These are phyloP conservation scores for Komagataella populi DNA, from an alignment of 805 yeast species.

Conservation along the genomic window DNA sequence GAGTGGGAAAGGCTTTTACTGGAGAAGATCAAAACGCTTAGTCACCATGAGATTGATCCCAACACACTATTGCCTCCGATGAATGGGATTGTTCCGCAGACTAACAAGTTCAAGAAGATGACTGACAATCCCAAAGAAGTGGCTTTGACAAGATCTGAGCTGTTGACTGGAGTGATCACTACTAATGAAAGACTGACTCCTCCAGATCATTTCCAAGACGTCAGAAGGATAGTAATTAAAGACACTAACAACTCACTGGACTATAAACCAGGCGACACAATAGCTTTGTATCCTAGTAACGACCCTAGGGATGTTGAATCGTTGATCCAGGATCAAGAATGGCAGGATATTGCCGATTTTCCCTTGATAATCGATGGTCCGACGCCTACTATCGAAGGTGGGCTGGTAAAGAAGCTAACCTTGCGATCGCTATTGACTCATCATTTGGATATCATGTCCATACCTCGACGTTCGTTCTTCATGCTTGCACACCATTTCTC, in stretches of 20 bases:
- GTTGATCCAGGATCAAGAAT: slow-evolving; percentile 55
- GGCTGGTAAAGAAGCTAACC: slow-evolving; percentile 47
- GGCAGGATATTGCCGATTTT: slow-evolving; percentile 61
- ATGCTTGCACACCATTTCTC: slow-evolving; percentile 63
- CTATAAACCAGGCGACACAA: slow-evolving; percentile 71
- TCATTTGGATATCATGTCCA: slow-evolving; percentile 70
- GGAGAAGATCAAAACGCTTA: slow-evolving; percentile 14
- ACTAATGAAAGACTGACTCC: slow-evolving; percentile 52
- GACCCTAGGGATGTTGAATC: slow-evolving; percentile 46
- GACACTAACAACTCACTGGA: slow-evolving; percentile 12
- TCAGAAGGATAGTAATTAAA: slow-evolving; percentile 43
- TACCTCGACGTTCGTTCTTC: slow-evolving; percentile 81
- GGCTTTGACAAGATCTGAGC: slow-evolving; percentile 16
- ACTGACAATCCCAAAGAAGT: slow-evolving; percentile 15
- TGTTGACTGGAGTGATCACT: slow-evolving; percentile 29
- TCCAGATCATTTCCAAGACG: slow-evolving; percentile 79
- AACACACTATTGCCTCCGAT: slow-evolving; percentile 25
- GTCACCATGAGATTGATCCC: slow-evolving; percentile 17
- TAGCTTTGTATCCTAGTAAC: slow-evolving; percentile 67
- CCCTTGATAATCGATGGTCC: slow-evolving; percentile 26
- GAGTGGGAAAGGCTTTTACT: slow-evolving; percentile 55
- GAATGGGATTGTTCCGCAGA: slow-evolving; percentile 14
- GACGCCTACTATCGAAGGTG: slow-evolving; percentile 37
- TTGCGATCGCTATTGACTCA: slow-evolving; percentile 59
- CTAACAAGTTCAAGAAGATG: slow-evolving; percentile 14